phyloP scores from a whole-genome alignment of 2,329 filamentous ascomycete genomes.

The Aspergillus aculeatinus region DNA sequence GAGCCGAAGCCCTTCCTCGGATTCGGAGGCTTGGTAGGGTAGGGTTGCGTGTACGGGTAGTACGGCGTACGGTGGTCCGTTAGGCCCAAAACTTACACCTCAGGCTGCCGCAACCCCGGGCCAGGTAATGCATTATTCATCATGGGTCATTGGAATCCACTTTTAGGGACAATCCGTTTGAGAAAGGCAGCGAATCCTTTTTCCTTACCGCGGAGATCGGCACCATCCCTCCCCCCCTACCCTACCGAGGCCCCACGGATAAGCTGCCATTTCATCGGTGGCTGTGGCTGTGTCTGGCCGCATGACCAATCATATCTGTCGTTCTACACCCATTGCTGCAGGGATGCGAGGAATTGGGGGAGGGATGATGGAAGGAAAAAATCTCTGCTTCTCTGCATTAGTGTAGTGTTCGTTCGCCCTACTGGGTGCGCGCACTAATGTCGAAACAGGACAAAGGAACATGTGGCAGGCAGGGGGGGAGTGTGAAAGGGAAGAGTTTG shows the following conservation, averaged over 20 bases:
- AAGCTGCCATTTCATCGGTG: background rate
- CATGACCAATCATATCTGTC: background rate
- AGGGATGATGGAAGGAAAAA: background rate
- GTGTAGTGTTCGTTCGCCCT: background rate
- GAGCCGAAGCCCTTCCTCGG: background rate
- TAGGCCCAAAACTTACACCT: background rate
- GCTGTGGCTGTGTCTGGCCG: conserved; percentile 4
- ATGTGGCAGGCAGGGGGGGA: conserved; percentile 7
- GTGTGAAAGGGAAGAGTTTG: background rate
- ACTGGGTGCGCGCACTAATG: background rate
- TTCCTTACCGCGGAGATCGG: background rate
- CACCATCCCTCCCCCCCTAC: background rate
- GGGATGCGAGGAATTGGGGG: background rate
- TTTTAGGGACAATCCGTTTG: background rate
- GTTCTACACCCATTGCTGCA: background rate
- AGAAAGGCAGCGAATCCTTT: background rate
- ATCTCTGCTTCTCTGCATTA: conserved; percentile 9
- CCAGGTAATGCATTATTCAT: background rate
- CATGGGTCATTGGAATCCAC: background rate
- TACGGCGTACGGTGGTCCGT: background rate
- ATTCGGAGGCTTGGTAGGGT: background rate
- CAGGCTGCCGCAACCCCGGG: background rate
- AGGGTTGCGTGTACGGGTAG: background rate
- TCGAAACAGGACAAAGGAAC: background rate
- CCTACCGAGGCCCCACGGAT: conserved; percentile 4